Base-by-base conservation (phyloP, 768 basidiomycete genomes). In the Crepidotus variabilis region DNA sequence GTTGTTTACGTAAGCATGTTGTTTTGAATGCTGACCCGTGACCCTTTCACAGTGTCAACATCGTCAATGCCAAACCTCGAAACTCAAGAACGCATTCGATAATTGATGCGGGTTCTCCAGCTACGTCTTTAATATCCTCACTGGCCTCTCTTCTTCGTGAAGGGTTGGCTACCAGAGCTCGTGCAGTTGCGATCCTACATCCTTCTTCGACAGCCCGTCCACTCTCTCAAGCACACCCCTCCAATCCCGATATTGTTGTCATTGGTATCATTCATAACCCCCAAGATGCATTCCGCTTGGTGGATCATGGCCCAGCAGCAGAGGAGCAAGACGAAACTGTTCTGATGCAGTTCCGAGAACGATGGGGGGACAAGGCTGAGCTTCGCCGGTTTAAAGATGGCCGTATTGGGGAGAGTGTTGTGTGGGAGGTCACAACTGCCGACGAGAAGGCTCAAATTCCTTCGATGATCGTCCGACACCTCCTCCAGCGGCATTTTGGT, bases 361-460 rank as follows among this genome's bases (percentile, higher is more conserved):
- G 98, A 61, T 99, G 97, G 97, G 96, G 95, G 0, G 75, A 82
- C 36, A 96, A 94, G 69, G 87, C 94, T 0, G 96, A 98, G 66
- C 75, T 98, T 16, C 82, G 97, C 6, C 83, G 95, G 36, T 99
- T 99, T 78, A 95, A 98, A 70, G 95, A 99, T 63, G 96, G 96
- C 1, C 81, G 88, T 16, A 98, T 98, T 59, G 66, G 82, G 5
- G 94, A 98, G 70, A 92, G 90, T 61, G 93, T 98, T n/a, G 94
- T 98, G 2, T 99, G 97, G 97, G 89, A 97, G 18, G 84, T 92
- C 7, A 80, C 83, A 58, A 87, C 83, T 2, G 78, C 81, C 0
- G 93, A 96, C 51, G 92, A 94, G 58, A 86, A 92, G 23, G 77
- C 85, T 0, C 81, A 86, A 58, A 85, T 98, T 24, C 93, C 94